These are phyloP conservation scores for Prinsepia uniflora DNA, from an alignment of 306 rosid species.

Conservation along the genomic window DNA sequence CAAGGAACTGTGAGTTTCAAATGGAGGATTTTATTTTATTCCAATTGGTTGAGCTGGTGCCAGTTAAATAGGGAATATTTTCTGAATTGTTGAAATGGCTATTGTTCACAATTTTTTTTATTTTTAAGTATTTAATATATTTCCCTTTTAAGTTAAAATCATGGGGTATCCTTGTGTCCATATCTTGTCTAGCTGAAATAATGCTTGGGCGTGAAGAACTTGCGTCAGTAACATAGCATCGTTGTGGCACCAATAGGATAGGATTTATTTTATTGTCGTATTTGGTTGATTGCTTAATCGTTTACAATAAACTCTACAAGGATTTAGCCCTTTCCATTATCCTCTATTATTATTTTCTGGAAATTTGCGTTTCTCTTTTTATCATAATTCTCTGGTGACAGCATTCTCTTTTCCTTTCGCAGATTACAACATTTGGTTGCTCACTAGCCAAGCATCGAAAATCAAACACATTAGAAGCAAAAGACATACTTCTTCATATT, in stretches of 20 bases:
- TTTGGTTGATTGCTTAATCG: neutral
- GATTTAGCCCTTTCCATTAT: neutral
- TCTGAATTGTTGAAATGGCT: neutral
- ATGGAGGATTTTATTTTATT: neutral
- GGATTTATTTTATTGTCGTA: neutral
- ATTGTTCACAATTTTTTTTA: neutral
- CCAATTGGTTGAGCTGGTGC: neutral
- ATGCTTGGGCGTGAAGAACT: neutral
- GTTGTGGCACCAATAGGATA: neutral
- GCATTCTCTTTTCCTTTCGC: constrained; percentile 15
- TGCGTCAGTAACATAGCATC: neutral
- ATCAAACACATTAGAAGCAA: constrained; percentile 77
- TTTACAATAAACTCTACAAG: neutral
- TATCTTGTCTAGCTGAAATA: constrained; percentile 3
- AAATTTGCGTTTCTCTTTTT: neutral
- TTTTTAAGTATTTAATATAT: neutral
- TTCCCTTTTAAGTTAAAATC: neutral
- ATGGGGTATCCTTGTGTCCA: neutral
- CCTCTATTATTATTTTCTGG: neutral
- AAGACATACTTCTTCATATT: constrained; percentile 87
- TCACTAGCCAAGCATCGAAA: constrained; percentile 89
- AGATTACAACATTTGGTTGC: constrained; percentile 93
- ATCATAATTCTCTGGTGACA: neutral
- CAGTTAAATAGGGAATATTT: neutral
- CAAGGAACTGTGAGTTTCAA: neutral